Percentiles rank a stretch among this genome's conserved stretches.
These are phyloP conservation scores for Tolypocladium album DNA, from an alignment of 2,329 filamentous ascomycete genomes.

Conservation along the genomic window DNA sequence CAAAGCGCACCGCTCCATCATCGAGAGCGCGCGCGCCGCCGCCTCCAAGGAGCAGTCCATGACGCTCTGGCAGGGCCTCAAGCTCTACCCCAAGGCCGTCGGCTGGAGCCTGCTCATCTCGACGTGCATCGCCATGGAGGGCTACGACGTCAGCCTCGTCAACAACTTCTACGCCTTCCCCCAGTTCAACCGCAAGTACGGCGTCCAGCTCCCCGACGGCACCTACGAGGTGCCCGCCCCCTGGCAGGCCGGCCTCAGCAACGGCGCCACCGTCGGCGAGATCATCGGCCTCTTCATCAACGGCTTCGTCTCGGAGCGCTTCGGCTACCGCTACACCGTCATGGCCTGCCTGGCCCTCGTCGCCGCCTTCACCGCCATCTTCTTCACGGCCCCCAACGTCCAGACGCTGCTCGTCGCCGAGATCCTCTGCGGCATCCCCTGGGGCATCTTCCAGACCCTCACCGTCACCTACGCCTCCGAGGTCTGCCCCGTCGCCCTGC, in stretches of 20 bases:
- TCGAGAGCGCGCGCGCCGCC: conserved; percentile 29
- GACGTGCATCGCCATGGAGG: conserved; percentile 89
- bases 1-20: conserved; percentile 17
- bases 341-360: conserved; percentile 44
- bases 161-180: conserved; percentile 65
- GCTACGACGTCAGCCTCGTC: conserved; percentile 72
- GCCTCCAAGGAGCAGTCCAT: conserved; percentile 56
- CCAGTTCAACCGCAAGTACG: conserved; percentile 49
- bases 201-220: conserved; percentile 32
- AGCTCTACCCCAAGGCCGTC: conserved; percentile 78
- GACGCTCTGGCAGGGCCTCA: conserved; percentile 66
- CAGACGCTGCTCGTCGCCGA: conserved; percentile 48
- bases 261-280: conserved; percentile 37
- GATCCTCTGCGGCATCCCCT: conserved; percentile 52
- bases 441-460: conserved; percentile 48
- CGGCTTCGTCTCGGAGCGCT: conserved; percentile 54
- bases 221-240: conserved; percentile 45
- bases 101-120: conserved; percentile 76
- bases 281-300: conserved; percentile 58
- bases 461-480: conserved; percentile 60
- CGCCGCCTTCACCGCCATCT: conserved; percentile 48
- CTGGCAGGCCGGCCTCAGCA: conserved; percentile 53
- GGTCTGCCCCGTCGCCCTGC: conserved; percentile 61
- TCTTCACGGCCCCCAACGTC: conserved; percentile 54
- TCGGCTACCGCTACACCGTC: conserved; percentile 56